phyloP scores from a whole-genome alignment of 177 flowering plant species.

The Vitis hybrid region DNA sequence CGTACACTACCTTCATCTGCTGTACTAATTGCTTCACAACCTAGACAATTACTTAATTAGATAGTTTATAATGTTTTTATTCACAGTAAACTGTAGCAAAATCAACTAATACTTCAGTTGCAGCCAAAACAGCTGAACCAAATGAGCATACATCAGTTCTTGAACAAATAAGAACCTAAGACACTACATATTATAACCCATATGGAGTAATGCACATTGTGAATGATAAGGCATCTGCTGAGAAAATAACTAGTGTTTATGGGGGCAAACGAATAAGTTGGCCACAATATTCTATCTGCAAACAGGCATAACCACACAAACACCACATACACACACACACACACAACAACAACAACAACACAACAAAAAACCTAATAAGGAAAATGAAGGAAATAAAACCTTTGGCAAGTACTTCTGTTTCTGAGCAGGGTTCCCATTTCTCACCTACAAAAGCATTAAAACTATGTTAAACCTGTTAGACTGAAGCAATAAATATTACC shows the following conservation, averaged over 20 bases:
- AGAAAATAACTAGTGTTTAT: not conserved
- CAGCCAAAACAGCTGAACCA: too few species aligned
- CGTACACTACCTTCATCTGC: too few species aligned
- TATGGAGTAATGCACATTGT: not conserved
- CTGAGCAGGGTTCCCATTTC: slow-evolving; percentile 81
- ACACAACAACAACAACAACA: not conserved
- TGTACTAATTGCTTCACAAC: too few species aligned
- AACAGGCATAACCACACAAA: not conserved
- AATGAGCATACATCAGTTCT: too few species aligned
- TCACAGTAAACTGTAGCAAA: too few species aligned
- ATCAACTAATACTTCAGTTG: too few species aligned
- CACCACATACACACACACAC: not conserved
- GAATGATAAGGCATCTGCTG: not conserved
- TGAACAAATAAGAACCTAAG: too few species aligned
- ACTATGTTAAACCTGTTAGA: not conserved
- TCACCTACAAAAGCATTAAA: slow-evolving; percentile 52
- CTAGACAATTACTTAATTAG: too few species aligned
- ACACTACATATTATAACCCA: too few species aligned
- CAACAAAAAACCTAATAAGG: not conserved
- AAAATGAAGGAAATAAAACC: slow-evolving; percentile 41
- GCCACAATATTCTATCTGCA: not conserved
- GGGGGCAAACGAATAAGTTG: not conserved
- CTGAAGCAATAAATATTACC: not conserved
- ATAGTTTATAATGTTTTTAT: too few species aligned
- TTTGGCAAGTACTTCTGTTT: slow-evolving; percentile 91